Percentiles rank a stretch among this genome's conserved stretches.
These are phyloP conservation scores for Ganoderma meredithae DNA, from an alignment of 1,284 basidiomycete genomes.

Conservation along the genomic window DNA sequence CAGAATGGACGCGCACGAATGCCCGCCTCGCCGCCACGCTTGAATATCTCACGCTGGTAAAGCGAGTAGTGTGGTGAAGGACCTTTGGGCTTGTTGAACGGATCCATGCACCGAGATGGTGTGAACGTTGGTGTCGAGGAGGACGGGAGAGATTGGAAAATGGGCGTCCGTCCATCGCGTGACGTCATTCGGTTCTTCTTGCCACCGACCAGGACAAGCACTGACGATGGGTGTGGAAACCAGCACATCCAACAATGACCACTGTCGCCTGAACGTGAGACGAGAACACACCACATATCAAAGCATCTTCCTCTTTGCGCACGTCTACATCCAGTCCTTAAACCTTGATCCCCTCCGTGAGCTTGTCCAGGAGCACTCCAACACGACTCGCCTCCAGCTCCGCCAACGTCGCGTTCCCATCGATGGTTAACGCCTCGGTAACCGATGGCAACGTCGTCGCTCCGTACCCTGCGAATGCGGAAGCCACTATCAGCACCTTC, in stretches of 20 bases:
- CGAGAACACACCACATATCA: not conserved
- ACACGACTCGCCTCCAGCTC: slow-evolving; percentile 73
- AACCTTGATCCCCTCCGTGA: slow-evolving; percentile 34
- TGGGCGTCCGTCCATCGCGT: slow-evolving; percentile 25
- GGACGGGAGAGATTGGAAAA: not conserved
- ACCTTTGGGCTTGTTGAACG: slow-evolving; percentile 57
- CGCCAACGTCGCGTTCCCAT: slow-evolving; percentile 68
- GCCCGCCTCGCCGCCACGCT: slow-evolving; percentile 50
- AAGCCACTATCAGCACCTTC: slow-evolving; percentile 1
- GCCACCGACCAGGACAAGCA: too few relatives aligned
- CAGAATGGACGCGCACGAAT: slow-evolving; percentile 39
- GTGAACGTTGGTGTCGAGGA: not conserved
- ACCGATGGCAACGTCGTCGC: slow-evolving; percentile 87
- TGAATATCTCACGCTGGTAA: slow-evolving; percentile 62
- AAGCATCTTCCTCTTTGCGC: not conserved
- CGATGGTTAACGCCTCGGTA: slow-evolving; percentile 80
- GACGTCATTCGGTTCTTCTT: slow-evolving; percentile 24
- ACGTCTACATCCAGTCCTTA: slow-evolving; percentile 18
- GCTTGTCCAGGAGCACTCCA: slow-evolving; percentile 55
- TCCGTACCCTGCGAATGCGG: slow-evolving; percentile 70
- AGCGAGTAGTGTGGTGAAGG: slow-evolving; percentile 63
- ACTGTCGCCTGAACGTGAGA: too few relatives aligned
- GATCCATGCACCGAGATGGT: slow-evolving; percentile 49
- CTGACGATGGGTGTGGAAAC: not conserved
- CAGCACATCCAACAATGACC: not conserved